Base-by-base conservation (phyloP, 495 filamentous ascomycete genomes). In the Aspergillus sclerotioniger region DNA sequence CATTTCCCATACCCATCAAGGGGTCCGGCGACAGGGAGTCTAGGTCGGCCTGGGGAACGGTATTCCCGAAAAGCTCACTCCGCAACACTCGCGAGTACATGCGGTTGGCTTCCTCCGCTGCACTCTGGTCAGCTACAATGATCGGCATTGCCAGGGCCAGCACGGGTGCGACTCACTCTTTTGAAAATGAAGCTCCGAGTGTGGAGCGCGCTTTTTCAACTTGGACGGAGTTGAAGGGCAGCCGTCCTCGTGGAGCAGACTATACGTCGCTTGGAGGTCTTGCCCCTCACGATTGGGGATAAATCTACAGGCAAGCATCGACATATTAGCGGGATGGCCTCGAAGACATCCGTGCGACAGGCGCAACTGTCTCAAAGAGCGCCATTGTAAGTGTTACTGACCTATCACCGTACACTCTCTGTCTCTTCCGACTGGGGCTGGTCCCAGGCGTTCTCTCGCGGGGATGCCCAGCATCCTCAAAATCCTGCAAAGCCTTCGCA, bases 271-370 rank as follows among this genome's bases (percentile, higher is more conserved):
- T 64, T 92, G 89, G 20, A 97, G 76, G 69, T 98, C 95, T 68
- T 95, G 91, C 8, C 95, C 94, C 52, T 92, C 88, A 13, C 94
- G 87, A 67, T 94, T 92, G 31, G 95, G 95, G 61, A 98, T 98
- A 66, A 98, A 98, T 64, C 92, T 96, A 64, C 19, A 62, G 41
- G 35, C 20, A 37, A 43, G 33, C 16, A 32, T 50, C 16, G 20
- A 21, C 13, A 44, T 45, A 6, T 45, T 50, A 66, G 60, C 55
- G 2, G 31, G 37, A 2, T n/a, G n/a, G 12, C 13, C 7, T 6
- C 5, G 5, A n/a, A 41, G 37, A 3, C 13, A 13, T n/a, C 37
- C 37, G 33, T 39, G 21, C 45, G 59, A 51, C 41, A 20, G 33
- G 17, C 19, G 28, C 21, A 19, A 29, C 47, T n/a, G 37, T 15